Percentiles rank a stretch among this genome's conserved stretches.
Evolutionary conservation across 805 yeast genomes (phyloP).

Genomic region (Lipomyces spencermartinsiae): DNA sequence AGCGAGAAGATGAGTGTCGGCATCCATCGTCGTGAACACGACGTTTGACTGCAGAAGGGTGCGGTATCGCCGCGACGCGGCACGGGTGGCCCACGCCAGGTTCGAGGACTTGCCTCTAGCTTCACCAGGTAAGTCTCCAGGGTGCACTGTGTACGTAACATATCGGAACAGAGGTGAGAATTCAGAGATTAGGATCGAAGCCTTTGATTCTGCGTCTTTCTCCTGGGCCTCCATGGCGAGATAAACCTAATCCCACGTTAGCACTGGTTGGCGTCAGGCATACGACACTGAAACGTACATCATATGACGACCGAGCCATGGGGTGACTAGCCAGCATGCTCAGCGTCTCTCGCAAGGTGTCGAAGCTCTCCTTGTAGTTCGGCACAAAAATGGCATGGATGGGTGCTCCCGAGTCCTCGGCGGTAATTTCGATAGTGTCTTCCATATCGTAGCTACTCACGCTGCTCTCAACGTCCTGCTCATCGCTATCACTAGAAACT

Average conservation of each 20-base stretch:
- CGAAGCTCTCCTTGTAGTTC: conserved; percentile 31
- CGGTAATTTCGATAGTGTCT: background rate
- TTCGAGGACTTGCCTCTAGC: conserved; percentile 39
- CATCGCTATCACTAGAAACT: background rate
- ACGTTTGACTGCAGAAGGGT: conserved; percentile 2
- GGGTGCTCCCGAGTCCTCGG: background rate
- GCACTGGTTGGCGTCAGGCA: background rate
- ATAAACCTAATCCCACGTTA: conserved; percentile 14
- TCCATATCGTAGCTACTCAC: conserved; percentile 4
- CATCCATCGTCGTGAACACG: conserved; percentile 38
- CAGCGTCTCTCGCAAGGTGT: conserved; percentile 36
- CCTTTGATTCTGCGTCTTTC: conserved; percentile 23
- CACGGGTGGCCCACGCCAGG: conserved; percentile 38
- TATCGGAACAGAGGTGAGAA: conserved; percentile 25
- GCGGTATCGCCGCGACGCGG: conserved; percentile 18
- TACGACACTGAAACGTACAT: conserved; percentile 10
- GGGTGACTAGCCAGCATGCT: conserved; percentile 33
- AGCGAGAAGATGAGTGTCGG: conserved; percentile 37
- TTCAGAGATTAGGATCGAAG: conserved; percentile 16
- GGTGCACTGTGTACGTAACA: conserved; percentile 34
- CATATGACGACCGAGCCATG: conserved; percentile 26
- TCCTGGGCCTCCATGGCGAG: conserved; percentile 37
- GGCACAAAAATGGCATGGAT: conserved; percentile 37
- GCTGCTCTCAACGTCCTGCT: background rate
- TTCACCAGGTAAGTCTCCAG: conserved; percentile 31